A percentile compares a stretch with the other conserved stretches of the same genome.
Conservation (phyloP, 352 stramenopile species). For the Phytopythium cucurbitacearum region DNA sequence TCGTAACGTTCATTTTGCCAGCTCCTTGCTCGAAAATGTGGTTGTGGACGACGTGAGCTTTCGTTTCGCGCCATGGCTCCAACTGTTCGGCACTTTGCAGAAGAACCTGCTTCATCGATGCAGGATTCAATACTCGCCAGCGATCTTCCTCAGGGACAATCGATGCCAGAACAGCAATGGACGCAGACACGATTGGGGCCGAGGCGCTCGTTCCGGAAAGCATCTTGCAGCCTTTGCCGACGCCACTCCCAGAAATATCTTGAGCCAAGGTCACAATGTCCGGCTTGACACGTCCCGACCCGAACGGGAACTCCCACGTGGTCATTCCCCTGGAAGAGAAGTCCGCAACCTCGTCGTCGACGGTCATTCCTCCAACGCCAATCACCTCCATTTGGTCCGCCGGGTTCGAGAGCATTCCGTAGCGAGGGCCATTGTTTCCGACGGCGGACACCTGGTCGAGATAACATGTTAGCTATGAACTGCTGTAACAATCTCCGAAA, state of each 20-base stretch:
- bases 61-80: constrained; percentile 19
- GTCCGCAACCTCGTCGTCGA: constrained; percentile 45
- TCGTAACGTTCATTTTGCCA: constrained; percentile 65
- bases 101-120: constrained; percentile 70
- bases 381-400: constrained; percentile 85
- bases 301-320: constrained; percentile 79
- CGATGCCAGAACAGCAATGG: constrained; percentile 72
- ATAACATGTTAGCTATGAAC: constrained; percentile 1
- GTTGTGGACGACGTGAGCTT: constrained; percentile 49
- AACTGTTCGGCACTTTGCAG: constrained; percentile 48
- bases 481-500: not conserved
- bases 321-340: constrained; percentile 87
- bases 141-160: constrained; percentile 49
- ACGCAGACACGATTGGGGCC: constrained; percentile 73
- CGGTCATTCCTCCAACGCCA: constrained; percentile 70
- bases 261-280: constrained; percentile 72
- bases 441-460: constrained; percentile 62
- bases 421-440: constrained; percentile 81
- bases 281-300: constrained; percentile 81
- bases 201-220: constrained; percentile 84
- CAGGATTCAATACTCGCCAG: constrained; percentile 58
- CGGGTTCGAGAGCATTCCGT: constrained; percentile 81
- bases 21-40: constrained; percentile 86
- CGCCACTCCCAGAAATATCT: constrained; percentile 59
- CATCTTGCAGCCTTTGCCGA: constrained; percentile 43